Conservation (phyloP, 2,329 filamentous ascomycete species). For the Amylocarpus encephaloides region DNA sequence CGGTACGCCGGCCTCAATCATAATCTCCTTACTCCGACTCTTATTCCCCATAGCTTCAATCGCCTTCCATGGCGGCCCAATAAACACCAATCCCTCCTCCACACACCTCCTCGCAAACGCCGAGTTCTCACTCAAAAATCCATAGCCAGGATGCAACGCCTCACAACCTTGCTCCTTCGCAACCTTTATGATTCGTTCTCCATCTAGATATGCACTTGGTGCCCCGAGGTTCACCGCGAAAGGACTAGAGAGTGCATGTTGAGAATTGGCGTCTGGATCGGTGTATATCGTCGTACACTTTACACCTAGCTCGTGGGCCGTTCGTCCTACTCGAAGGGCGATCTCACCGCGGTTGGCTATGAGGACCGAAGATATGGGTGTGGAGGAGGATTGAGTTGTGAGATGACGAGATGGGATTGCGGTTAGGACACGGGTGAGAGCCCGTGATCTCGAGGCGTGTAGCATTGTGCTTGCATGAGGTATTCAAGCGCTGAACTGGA, state of each 20-base stretch:
- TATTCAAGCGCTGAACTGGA: not conserved
- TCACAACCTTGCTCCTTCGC: constrained; percentile 82
- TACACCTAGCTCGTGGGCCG: constrained; percentile 82
- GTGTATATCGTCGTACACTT: constrained; percentile 93
- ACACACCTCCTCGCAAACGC: constrained; percentile 83
- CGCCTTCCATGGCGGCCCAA: constrained; percentile 79
- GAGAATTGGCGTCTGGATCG: constrained; percentile 77
- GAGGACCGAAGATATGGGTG: constrained; percentile 68
- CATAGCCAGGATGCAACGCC: constrained; percentile 93
- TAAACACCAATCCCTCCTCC: constrained; percentile 86
- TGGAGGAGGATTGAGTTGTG: constrained; percentile 19
- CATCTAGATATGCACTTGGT: constrained; percentile 84
- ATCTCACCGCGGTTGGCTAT: constrained; percentile 98
- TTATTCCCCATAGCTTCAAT: constrained; percentile 92
- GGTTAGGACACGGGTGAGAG: constrained; percentile 24
- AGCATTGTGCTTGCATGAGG: constrained; percentile 19
- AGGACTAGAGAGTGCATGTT: constrained; percentile 81
- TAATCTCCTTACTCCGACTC: constrained; percentile 89
- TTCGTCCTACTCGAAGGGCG: constrained; percentile 84
- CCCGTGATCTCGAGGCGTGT: constrained; percentile 25
- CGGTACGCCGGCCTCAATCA: constrained; percentile 89
- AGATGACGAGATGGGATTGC: constrained; percentile 17
- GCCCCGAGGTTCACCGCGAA: constrained; percentile 79
- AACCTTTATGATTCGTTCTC: constrained; percentile 82
- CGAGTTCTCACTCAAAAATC: constrained; percentile 91